These are phyloP conservation scores for Shiraia bambusicola DNA, from an alignment of 2,329 filamentous ascomycete genomes.

Conservation along the genomic window DNA sequence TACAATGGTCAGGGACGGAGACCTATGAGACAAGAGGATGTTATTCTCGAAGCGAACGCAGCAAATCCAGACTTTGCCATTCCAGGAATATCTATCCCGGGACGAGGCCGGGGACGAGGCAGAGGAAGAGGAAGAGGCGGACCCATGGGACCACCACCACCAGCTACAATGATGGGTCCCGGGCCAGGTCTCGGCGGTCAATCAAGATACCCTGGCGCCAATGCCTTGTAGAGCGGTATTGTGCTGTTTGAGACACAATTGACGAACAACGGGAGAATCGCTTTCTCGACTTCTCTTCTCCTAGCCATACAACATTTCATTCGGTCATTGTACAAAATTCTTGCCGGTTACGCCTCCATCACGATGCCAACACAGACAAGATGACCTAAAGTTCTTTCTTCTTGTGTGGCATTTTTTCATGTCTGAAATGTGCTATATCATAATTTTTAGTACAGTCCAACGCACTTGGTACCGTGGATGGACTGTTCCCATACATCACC, in stretches of 20 bases:
- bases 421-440: not conserved
- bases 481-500: not conserved
- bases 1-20: conserved; percentile 38
- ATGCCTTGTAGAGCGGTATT: conserved; percentile 27
- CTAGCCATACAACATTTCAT: not conserved
- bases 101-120: conserved; percentile 37
- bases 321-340: not conserved
- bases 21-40: conserved; percentile 61
- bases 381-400: not conserved
- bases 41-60: conserved; percentile 62
- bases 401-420: not conserved
- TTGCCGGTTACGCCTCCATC: too few relatives aligned
- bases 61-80: conserved; percentile 86
- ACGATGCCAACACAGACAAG: not conserved
- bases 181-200: conserved; percentile 31
- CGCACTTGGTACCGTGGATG: not conserved
- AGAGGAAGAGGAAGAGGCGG: conserved; percentile 36
- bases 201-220: conserved; percentile 38
- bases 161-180: conserved; percentile 28
- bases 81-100: conserved; percentile 47
- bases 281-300: not conserved
- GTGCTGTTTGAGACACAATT: too few relatives aligned
- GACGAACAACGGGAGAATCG: not conserved
- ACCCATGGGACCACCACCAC: conserved; percentile 27
- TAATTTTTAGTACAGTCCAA: conserved; percentile 5